Evolutionary conservation across 352 stramenopile genomes (phyloP), one percentile per base, ranked within the genome.

Genomic region (Phytopythium aichiense): DNA sequence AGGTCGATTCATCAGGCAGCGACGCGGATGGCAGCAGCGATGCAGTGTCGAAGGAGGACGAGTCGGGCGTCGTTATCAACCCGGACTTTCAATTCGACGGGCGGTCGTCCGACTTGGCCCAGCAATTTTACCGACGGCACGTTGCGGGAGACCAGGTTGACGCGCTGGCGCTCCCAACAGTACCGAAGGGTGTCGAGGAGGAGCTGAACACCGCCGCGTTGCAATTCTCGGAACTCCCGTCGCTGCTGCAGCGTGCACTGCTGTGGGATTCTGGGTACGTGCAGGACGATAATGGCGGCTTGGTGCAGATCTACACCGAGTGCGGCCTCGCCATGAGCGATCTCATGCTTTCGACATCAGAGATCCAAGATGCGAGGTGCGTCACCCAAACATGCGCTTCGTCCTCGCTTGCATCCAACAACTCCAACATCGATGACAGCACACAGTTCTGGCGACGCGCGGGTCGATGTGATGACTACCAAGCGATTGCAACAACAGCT

Each of bases 201-300:
- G 54, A 65, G 13, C 65, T 78, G 22, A 12, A 42, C 7, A 42
- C 64, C 8, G 54, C 64, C 7, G 58, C 40, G 2, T 50, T 78
- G 4, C 22, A 58, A 7, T 75, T 75, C 38, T 50, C 68, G 4
- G 60, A 72, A 2, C 40, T 78, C 4, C 63, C 68, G 7, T 15
- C 63, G 9, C 43, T 78, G 38, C 53, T 77, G 0, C 73, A 81
- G 23, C 67, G 64, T 16, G 69, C 67, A 5, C 58, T 81, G 1
- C 38, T 81, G 16, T 81, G 73, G 73, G 73, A 81, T 49, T 65
- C 67, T 23, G 73, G 73, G 4, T 81, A 67, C 40, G 66, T 45
- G 2, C 59, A 64, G 30, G 61, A 16, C 1, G 54, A 65, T 15
- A 59, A 64, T 12, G 35, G 42, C 33, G 18, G 37, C 1, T 35